These are phyloP conservation scores for Phaeosphaeria sp. DNA, from an alignment of 2,329 filamentous ascomycete genomes.

Conservation along the genomic window DNA sequence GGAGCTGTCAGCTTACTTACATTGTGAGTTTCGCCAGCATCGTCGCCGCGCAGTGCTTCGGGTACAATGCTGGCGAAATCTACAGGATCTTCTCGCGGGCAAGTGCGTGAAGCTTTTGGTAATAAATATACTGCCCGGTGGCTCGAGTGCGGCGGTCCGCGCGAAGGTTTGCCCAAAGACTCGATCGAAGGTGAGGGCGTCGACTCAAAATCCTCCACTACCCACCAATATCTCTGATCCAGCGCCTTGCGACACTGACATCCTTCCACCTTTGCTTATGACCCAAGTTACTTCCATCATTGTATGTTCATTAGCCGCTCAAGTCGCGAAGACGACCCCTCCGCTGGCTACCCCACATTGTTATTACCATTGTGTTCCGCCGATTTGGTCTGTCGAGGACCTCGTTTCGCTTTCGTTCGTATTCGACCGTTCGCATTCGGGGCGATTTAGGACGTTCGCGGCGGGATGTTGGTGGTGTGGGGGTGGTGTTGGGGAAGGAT, in stretches of 20 bases:
- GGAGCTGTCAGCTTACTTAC: neutral
- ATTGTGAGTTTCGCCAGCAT: neutral
- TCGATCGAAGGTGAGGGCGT: neutral
- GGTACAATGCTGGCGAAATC: neutral
- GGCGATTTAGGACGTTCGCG: neutral
- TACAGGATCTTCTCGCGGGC: neutral
- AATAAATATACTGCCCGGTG: neutral
- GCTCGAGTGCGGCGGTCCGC: neutral
- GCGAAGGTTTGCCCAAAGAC: no score
- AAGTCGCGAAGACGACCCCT: neutral
- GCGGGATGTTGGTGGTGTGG: neutral
- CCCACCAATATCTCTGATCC: constrained; percentile 4
- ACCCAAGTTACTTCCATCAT: neutral
- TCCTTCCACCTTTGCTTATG: neutral
- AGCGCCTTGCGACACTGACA: constrained; percentile 1
- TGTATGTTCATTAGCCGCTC: neutral
- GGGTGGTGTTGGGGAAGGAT: neutral
- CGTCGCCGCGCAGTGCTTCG: neutral
- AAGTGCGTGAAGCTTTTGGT: neutral
- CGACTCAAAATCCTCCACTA: neutral
- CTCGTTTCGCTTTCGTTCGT: neutral
- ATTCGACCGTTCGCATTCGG: neutral
- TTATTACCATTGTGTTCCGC: neutral
- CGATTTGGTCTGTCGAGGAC: constrained; percentile 3
- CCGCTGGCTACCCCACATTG: constrained; percentile 1